Evolutionary conservation across 148 eudicot species (phyloP), one percentile per base, ranked within the genome.

Genomic region (Arctostaphylos glauca): DNA sequence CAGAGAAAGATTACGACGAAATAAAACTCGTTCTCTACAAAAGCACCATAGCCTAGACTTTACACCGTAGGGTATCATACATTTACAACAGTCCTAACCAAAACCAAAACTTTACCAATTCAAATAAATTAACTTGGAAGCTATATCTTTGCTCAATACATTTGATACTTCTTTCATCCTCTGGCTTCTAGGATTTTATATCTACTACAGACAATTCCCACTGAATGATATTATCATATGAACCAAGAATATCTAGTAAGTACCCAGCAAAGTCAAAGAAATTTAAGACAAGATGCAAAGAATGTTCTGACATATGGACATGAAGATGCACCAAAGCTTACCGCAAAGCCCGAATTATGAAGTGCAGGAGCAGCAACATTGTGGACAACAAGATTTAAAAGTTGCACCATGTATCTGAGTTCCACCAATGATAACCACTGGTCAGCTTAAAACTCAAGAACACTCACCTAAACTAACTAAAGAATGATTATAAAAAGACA

Each of bases 261-360:
- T 38, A 6, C 16, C 18, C 78, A 73, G 52, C 38, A 62, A 3
- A 79, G 47, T 31, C 13, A 21, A 62, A 58, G 68, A 74, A 77
- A 54, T 19, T n/a, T 59, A 44, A 15, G 55, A 75, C 16, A 47
- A 82, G 49, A 76, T 68, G 72, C 55, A 21, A 58, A 21, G 58
- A 83, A 80, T 7, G 14, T n/a, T 54, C 38, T 62, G 54, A 50
- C 19, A 47, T 12, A 44, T 55, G 56, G 43, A 77, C 53, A 85
- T 76, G 56, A 74, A 75, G 75, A 82, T 54, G 84, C 50, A 81
- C 43, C 25, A 74, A 46, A 81, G 80, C 93, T 87, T 91, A 96
- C 99, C 81, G 98, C 99, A 89, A 94, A 96, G 54, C 98, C 99
- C 23, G 99, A 94, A 88, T 92, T 92, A 86, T 96, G 99, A 85